Evolutionary conservation across 1,284 basidiomycete species (phyloP), one percentile per base, ranked within the genome.

Genomic region (Mycosarcoma maydis): DNA sequence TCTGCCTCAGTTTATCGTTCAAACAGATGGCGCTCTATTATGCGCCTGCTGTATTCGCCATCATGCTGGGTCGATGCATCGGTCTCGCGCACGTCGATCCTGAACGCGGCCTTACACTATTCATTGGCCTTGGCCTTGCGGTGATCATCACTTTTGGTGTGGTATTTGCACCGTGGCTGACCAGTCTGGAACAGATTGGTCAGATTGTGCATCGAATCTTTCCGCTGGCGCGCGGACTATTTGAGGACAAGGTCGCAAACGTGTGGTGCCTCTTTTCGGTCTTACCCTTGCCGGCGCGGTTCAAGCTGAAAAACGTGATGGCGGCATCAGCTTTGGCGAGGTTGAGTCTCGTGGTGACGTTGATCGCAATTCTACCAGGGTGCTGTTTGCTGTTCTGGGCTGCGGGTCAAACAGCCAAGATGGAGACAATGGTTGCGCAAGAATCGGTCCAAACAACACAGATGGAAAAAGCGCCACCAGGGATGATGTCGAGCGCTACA

Each of bases 1-100:
- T 96, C 73, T 90, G 91, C 8, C 84, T 89, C 29, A 90, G 90
- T 71, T 85, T 97, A 16, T 87, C 90, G 4, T 96, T 96, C 86
- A 96, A 97, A 82, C 94, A 96, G 82, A 96, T 96, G 92, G 90
- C 91, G 5, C 84, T 97, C 11, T 96, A 95, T 81, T 97, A 92
- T 80, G 90, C 92, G 0, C 94, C 94, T 7, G 92, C 90, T 3
- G 62, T 81, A 4, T 80, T 80, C 45, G 76, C 77, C 17, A 50
- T 78, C 46, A 80, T 81, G 78, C 64, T 81, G 0, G 80, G 80
- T 6, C 73, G 80, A 10, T 80, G 78, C 94, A 14, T 91, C 88
- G 34, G 95, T 90, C 83, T 95, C 90, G 80, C 73, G 91, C 13
- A 90, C 87, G 78, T 84, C 91, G 26, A 91, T 89, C 37, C 84